Percentiles rank a stretch among this genome's conserved stretches.
Conservation (phyloP, 352 stramenopile genomes). For the Thraustotheca clavata region DNA sequence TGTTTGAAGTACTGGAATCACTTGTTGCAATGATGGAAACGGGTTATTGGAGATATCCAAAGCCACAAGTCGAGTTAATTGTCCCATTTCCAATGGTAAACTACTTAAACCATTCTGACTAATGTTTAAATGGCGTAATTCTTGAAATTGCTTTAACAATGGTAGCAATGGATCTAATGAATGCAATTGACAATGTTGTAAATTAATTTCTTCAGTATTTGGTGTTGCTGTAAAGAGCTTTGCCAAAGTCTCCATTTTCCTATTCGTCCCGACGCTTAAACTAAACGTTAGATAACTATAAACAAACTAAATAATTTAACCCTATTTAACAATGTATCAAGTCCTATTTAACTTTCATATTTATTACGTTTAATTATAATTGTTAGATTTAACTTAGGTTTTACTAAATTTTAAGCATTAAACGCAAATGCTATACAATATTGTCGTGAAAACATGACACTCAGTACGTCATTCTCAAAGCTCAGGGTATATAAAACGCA, state of each 20-base stretch:
- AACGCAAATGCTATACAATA: neutral
- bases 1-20: constrained; percentile 33
- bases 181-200: constrained; percentile 7
- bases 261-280: neutral
- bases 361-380: neutral
- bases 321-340: constrained; percentile 10
- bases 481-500: neutral
- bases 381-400: constrained; percentile 8
- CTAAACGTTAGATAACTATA: neutral
- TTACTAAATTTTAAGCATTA: too few species aligned
- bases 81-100: constrained; percentile 35
- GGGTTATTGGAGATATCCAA: constrained; percentile 49
- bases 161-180: neutral
- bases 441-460: constrained; percentile 1
- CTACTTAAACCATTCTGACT: constrained; percentile 39
- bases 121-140: constrained; percentile 47
- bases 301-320: neutral
- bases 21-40: constrained; percentile 33
- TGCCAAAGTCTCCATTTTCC: neutral
- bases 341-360: neutral
- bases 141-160: constrained; percentile 29
- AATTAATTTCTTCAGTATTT: neutral
- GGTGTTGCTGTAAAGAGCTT: neutral
- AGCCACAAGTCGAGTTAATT: constrained; percentile 43
- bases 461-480: neutral